Conservation (phyloP, 2,329 filamentous ascomycete species). For the Sarocladium strictum region DNA sequence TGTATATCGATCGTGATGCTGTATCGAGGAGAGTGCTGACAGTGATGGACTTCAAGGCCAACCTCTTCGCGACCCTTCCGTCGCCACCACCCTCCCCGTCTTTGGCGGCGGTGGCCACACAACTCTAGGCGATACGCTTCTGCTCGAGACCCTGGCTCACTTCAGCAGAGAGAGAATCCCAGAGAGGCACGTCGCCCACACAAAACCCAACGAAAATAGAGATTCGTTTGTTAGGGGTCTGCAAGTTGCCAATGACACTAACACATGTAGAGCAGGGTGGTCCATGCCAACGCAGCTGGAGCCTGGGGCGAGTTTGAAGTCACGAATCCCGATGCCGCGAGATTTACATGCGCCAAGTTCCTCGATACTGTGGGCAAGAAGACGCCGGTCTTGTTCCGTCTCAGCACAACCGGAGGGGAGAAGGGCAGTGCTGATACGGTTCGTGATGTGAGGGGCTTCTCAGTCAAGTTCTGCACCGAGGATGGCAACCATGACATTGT, state of each 20-base stretch:
- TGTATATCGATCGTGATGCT: too few species aligned
- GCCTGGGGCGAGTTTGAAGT: slow-evolving; percentile 55
- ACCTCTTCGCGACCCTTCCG: slow-evolving; percentile 10
- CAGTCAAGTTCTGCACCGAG: slow-evolving; percentile 54
- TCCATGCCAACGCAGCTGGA: slow-evolving; percentile 29
- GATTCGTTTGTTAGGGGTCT: too few species aligned
- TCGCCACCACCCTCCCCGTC: slow-evolving; percentile 1
- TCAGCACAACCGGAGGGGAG: slow-evolving; percentile 66
- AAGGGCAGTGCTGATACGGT: slow-evolving; percentile 61
- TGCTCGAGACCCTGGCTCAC: slow-evolving; percentile 49
- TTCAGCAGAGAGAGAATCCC: slow-evolving; percentile 52
- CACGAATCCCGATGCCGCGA: slow-evolving; percentile 45
- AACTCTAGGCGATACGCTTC: slow-evolving; percentile 35
- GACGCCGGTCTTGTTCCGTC: slow-evolving; percentile 53
- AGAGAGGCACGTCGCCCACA: slow-evolving; percentile 29
- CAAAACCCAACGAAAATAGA: too few species aligned
- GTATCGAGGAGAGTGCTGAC: not conserved
- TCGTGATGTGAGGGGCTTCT: slow-evolving; percentile 66
- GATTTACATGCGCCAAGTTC: slow-evolving; percentile 49
- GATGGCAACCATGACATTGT: slow-evolving; percentile 63
- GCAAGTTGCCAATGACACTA: not conserved
- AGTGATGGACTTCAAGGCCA: slow-evolving; percentile 10
- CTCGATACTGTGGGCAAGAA: slow-evolving; percentile 48
- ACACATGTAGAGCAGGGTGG: slow-evolving; percentile 16
- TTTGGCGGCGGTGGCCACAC: slow-evolving; percentile 25